phyloP scores from a whole-genome alignment of 2,329 filamentous ascomycete species.

The Kalaharituber pfeilii region DNA sequence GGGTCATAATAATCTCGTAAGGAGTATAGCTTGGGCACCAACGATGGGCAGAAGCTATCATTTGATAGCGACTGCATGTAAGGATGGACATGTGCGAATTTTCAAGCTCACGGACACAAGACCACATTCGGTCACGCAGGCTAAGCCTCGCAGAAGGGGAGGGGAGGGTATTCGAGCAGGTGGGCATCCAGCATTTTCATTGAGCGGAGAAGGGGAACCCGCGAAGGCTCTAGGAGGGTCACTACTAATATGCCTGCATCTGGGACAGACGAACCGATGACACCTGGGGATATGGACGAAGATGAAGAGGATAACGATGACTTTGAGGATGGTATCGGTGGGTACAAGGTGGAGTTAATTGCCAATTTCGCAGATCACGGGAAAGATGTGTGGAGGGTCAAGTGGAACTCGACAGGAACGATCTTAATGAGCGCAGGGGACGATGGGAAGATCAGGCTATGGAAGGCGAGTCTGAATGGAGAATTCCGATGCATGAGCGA shows the following conservation, averaged over 20 bases:
- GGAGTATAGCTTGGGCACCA: slow-evolving; percentile 83
- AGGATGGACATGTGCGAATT: slow-evolving; percentile 79
- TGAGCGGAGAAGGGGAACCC: background rate
- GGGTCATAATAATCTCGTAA: slow-evolving; percentile 57
- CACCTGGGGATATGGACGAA: background rate
- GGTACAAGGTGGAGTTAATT: slow-evolving; percentile 20
- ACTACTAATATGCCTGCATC: background rate
- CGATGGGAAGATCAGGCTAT: slow-evolving; percentile 23
- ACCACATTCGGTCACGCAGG: slow-evolving; percentile 5
- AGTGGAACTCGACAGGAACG: slow-evolving; percentile 23
- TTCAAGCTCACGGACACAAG: slow-evolving; percentile 44
- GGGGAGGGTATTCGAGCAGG: background rate
- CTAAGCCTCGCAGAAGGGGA: background rate
- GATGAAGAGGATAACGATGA: slow-evolving; percentile 8
- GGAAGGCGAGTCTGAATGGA: slow-evolving; percentile 21
- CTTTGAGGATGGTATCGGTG: slow-evolving; percentile 3
- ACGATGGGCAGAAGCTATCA: slow-evolving; percentile 84
- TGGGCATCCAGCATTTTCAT: background rate
- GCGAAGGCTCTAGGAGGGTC: background rate
- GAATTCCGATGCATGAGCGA: slow-evolving; percentile 21
- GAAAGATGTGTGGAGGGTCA: slow-evolving; percentile 22
- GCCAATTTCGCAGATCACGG: slow-evolving; percentile 22
- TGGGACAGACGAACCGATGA: background rate
- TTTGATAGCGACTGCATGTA: slow-evolving; percentile 76
- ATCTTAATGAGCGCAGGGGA: slow-evolving; percentile 22